Percentiles rank a stretch among this genome's conserved stretches.
These are phyloP conservation scores for Saccharum hybrid DNA, from an alignment of 202 grass and related monocot species.

Conservation along the genomic window DNA sequence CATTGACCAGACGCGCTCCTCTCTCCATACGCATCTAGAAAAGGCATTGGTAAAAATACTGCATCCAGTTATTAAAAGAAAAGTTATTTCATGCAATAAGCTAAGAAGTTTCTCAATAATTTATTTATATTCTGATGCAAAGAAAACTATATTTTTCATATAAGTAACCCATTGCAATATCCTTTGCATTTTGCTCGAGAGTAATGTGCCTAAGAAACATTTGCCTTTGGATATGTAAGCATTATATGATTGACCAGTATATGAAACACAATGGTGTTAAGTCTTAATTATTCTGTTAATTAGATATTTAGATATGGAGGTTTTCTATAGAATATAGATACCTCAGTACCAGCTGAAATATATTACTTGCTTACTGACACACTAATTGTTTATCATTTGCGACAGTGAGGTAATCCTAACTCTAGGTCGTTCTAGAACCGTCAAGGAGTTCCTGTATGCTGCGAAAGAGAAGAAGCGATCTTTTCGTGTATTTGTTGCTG, in stretches of 20 bases:
- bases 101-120: conserved; percentile 12
- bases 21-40: no score
- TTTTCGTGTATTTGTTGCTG: conserved; percentile 96
- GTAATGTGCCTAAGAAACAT: neutral
- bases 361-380: conserved; percentile 22
- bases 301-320: neutral
- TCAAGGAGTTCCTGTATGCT: conserved; percentile 94
- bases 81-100: neutral
- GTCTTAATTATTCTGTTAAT: conserved; percentile 11
- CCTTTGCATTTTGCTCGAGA: neutral
- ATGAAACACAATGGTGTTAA: neutral
- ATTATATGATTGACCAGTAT: neutral
- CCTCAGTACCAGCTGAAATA: neutral
- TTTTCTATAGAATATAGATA: conserved; percentile 22
- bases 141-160: neutral
- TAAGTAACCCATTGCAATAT: neutral
- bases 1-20: no score
- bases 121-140: neutral
- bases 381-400: conserved; percentile 38
- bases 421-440: conserved; percentile 89
- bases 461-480: conserved; percentile 91
- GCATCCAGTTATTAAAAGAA: conserved; percentile 1
- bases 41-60: neutral
- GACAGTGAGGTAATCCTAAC: conserved; percentile 96
- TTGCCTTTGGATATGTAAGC: neutral